Conservation (phyloP, 2,329 filamentous ascomycete species). For the Metarhizium guizhouense region DNA sequence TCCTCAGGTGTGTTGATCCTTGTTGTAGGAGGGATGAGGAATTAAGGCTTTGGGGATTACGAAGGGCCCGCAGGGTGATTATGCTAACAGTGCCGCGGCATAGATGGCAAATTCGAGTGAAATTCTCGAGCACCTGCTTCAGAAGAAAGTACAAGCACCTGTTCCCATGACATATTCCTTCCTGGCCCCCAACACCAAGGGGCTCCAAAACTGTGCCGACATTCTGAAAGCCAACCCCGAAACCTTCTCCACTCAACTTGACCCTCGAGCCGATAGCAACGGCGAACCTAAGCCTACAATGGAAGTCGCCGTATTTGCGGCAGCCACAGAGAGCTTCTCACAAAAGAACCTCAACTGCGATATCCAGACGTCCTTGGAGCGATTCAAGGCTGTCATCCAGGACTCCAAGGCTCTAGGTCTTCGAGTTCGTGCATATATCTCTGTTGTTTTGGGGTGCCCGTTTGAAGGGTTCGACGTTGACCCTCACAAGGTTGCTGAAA, state of each 20-base stretch:
- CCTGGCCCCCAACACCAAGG: constrained; percentile 69
- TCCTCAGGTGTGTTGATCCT: constrained; percentile 52
- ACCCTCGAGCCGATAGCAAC: constrained; percentile 26
- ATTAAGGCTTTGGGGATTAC: not conserved
- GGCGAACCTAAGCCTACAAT: constrained; percentile 37
- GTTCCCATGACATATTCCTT: constrained; percentile 65
- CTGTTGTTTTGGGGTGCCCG: constrained; percentile 71
- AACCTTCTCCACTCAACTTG: constrained; percentile 42
- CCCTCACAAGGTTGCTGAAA: constrained; percentile 54
- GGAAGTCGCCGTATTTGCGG: constrained; percentile 75
- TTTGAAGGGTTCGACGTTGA: constrained; percentile 60
- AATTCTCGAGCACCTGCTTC: constrained; percentile 61
- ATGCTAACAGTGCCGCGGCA: not conserved
- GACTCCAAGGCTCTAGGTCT: constrained; percentile 56
- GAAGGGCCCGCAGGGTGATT: too few relatives aligned
- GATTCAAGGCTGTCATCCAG: constrained; percentile 62
- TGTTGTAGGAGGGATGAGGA: not conserved
- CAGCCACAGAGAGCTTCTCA: constrained; percentile 73
- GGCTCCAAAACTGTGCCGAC: constrained; percentile 52
- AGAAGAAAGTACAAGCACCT: constrained; percentile 43
- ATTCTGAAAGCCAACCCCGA: constrained; percentile 44
- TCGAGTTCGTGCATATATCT: constrained; percentile 70
- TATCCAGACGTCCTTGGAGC: constrained; percentile 62
- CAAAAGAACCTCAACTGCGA: constrained; percentile 76
- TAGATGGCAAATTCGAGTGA: constrained; percentile 74